Percentiles rank a stretch among this genome's conserved stretches.
Evolutionary conservation across 352 stramenopile genomes (phyloP).

Genomic region (Peronospora belbahrii): DNA sequence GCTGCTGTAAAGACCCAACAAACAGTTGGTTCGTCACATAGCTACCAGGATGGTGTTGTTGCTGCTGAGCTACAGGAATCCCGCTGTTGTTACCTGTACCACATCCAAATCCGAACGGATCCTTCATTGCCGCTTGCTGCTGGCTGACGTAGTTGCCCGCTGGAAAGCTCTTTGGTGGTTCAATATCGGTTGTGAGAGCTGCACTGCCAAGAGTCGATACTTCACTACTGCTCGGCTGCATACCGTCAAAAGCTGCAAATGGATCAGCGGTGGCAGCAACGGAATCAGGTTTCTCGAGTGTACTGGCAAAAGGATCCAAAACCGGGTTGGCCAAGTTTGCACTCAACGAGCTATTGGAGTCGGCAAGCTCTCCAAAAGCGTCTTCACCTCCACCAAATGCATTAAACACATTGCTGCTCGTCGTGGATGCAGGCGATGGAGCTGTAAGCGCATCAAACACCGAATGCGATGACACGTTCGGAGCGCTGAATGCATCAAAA

Average conservation of each 20-base stretch:
- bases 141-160: conserved; percentile 8
- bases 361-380: conserved; percentile 28
- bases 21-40: conserved; percentile 9
- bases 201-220: conserved; percentile 3
- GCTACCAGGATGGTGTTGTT: neutral
- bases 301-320: conserved; percentile 25
- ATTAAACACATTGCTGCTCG: conserved; percentile 27
- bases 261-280: conserved; percentile 27
- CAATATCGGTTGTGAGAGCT: conserved; percentile 15
- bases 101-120: conserved; percentile 48
- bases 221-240: conserved; percentile 19
- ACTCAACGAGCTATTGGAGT: conserved; percentile 19
- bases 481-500: conserved; percentile 36
- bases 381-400: conserved; percentile 29
- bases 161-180: conserved; percentile 8
- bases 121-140: conserved; percentile 21
- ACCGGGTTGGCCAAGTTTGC: conserved; percentile 26
- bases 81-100: conserved; percentile 23
- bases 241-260: conserved; percentile 60
- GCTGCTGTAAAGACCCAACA: conserved; percentile 14
- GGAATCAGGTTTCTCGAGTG: conserved; percentile 8
- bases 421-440: conserved; percentile 11
- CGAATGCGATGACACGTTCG: conserved; percentile 9
- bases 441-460: conserved; percentile 34
- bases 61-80: conserved; percentile 9